Evolutionary conservation across 441 rosid species (phyloP).

Genomic region (Biscutella laevigata): DNA sequence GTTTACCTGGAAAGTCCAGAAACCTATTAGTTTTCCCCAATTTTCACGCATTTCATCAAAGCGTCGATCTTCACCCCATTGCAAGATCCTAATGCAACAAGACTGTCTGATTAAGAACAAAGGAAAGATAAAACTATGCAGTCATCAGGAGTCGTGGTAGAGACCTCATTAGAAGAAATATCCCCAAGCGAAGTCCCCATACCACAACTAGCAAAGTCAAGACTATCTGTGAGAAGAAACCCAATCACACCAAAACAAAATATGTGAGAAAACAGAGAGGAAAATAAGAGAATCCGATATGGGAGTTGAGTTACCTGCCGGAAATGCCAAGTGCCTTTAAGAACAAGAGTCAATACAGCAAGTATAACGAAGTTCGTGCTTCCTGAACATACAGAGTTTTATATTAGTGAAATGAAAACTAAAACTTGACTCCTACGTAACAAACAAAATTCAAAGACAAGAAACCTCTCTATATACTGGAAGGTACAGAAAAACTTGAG

Average conservation of each 20-base stretch:
- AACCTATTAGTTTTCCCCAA: slow-evolving; percentile 58
- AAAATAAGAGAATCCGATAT: neutral
- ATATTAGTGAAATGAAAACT: neutral
- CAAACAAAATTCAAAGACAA: too few relatives aligned
- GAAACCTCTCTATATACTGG: too few relatives aligned
- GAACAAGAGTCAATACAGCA: slow-evolving; percentile 62
- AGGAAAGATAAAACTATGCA: neutral
- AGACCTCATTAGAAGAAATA: slow-evolving; percentile 81
- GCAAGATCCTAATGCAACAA: slow-evolving; percentile 48
- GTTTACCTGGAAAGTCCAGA: slow-evolving; percentile 69
- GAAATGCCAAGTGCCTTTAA: slow-evolving; percentile 73
- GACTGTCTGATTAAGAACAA: neutral
- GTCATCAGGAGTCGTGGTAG: neutral
- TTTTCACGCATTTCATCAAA: slow-evolving; percentile 76
- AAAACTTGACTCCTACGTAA: too few relatives aligned
- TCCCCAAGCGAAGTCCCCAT: slow-evolving; percentile 86
- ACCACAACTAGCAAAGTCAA: slow-evolving; percentile 54
- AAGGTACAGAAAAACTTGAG: too few relatives aligned
- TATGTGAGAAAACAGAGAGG: neutral
- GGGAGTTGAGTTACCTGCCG: slow-evolving; percentile 51
- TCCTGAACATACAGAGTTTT: slow-evolving; percentile 34
- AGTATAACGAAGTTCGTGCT: slow-evolving; percentile 78
- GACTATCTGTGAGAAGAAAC: slow-evolving; percentile 40
- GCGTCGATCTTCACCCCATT: slow-evolving; percentile 94
- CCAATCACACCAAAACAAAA: neutral